phyloP scores from a whole-genome alignment of 1,284 basidiomycete genomes.

The Malassezia dermatis region DNA sequence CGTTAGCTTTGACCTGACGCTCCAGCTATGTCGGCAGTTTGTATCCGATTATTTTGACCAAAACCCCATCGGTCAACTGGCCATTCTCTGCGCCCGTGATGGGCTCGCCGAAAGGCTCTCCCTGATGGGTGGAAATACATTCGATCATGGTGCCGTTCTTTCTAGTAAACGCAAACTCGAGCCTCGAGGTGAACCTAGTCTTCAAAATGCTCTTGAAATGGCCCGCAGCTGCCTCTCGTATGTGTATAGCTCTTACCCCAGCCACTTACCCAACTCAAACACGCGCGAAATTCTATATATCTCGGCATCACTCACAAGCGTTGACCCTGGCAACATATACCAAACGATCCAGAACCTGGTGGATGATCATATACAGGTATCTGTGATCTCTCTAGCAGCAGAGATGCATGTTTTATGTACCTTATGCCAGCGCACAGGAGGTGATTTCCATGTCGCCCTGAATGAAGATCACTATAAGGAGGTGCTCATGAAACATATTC shows the following conservation, averaged over 20 bases:
- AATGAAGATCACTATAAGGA: slow-evolving; percentile 96
- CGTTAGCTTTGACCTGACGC: slow-evolving; percentile 55
- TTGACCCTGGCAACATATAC: slow-evolving; percentile 92
- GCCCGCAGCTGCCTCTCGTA: slow-evolving; percentile 50
- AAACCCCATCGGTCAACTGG: slow-evolving; percentile 82
- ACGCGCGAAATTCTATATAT: slow-evolving; percentile 87
- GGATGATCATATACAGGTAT: slow-evolving; percentile 68
- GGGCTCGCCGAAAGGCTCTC: slow-evolving; percentile 43
- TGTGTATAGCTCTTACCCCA: slow-evolving; percentile 51
- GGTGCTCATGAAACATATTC: slow-evolving; percentile 85
- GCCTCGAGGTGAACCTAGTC: slow-evolving; percentile 78
- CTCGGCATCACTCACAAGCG: slow-evolving; percentile 87
- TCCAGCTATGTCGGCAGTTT: slow-evolving; percentile 71
- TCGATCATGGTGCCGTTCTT: slow-evolving; percentile 76
- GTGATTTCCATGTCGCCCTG: slow-evolving; percentile 66
- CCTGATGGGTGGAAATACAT: slow-evolving; percentile 76
- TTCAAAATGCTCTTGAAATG: slow-evolving; percentile 96
- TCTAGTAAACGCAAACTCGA: slow-evolving; percentile 77
- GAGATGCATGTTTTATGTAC: slow-evolving; percentile 96
- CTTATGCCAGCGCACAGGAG: slow-evolving; percentile 50
- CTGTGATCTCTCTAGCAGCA: slow-evolving; percentile 75
- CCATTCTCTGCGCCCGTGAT: slow-evolving; percentile 40
- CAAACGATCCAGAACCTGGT: slow-evolving; percentile 74
- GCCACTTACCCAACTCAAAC: slow-evolving; percentile 82
- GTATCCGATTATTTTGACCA: slow-evolving; percentile 97